Percentiles rank a stretch among this genome's conserved stretches.
phyloP scores from a whole-genome alignment of 1,139 yeast genomes.

The Yamadazyma dushanensis region DNA sequence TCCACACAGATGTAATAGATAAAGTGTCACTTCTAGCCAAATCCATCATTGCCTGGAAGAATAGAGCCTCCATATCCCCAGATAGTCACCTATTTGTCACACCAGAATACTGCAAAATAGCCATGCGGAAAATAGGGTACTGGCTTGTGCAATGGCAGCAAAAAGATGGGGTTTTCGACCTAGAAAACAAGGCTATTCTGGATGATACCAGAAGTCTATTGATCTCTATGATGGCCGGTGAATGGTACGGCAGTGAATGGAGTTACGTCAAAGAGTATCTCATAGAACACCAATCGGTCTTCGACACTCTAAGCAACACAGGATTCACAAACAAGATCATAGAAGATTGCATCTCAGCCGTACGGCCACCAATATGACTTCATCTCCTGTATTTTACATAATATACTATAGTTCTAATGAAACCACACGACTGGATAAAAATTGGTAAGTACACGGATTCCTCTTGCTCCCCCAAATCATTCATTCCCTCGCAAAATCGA shows the following conservation, averaged over 20 bases:
- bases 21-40: constrained; percentile 27
- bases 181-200: constrained; percentile 7
- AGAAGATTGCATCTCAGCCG: constrained; percentile 38
- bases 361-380: constrained; percentile 39
- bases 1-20: constrained; percentile 35
- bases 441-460: constrained; percentile 1
- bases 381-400: neutral
- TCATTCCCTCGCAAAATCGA: constrained; percentile 3
- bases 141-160: constrained; percentile 50
- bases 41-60: constrained; percentile 32
- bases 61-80: constrained; percentile 5
- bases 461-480: constrained; percentile 1
- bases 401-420: too few relatives aligned
- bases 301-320: constrained; percentile 28
- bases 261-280: constrained; percentile 34
- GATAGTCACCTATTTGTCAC: constrained; percentile 29
- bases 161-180: constrained; percentile 18
- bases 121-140: constrained; percentile 44
- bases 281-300: constrained; percentile 14
- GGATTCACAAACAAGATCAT: constrained; percentile 37
- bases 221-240: constrained; percentile 42
- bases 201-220: constrained; percentile 23
- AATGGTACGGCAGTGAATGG: constrained; percentile 50
- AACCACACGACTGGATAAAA: too few relatives aligned
- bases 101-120: constrained; percentile 41